Base-by-base conservation (phyloP, 1,139 yeast genomes). In the Geotrichum fermentans region DNA sequence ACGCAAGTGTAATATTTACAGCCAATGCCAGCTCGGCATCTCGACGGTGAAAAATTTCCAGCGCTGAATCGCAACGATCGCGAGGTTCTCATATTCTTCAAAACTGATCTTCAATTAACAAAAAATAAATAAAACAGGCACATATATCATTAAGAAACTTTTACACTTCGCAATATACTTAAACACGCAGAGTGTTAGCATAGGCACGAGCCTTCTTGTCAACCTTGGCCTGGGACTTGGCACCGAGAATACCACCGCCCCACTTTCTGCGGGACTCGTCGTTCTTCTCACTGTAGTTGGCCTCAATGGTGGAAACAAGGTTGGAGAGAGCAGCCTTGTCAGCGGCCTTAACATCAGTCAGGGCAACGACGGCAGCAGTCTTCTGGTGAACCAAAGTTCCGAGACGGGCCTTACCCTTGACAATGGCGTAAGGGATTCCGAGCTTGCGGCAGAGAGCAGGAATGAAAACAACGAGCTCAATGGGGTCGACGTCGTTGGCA, bases 231-330 rank as follows among this genome's bases (percentile, higher is more conserved):
- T 77, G 79, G 66, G 97, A 87, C 80, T 90, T 90, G 65, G 86
- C 77, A 73, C 97, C 97, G 80, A 92, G 78, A 73, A 86, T 70
- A 81, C 97, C 97, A 79, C 98, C 97, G 82, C 97, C 97, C 97
- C 97, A 90, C 83, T 88, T 95, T 78, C 87, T 88, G 81, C 95
- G 90, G 72, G 79, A 71, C 64, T 90, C 97, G 68, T 90, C 97
- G 83, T 83, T 87, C 77, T 88, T 87, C 69, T 86, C 95, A 65
- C 75, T 72, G 75, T 82, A 90, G 92, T 88, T 89, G 62, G 95
- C 83, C 75, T 87, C 82, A 73, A 92, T 80, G 70, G 97, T 84
- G 56, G 96, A 83, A 64, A 90, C 79, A 68, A 90, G 81, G 74
- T 88, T 85, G 62, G 97, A 87, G 66, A 90, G 82, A 69, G 88